Percentiles rank a stretch among this genome's conserved stretches.
phyloP scores from a whole-genome alignment of 2,329 filamentous ascomycete species.

The Hysterium pulicare region DNA sequence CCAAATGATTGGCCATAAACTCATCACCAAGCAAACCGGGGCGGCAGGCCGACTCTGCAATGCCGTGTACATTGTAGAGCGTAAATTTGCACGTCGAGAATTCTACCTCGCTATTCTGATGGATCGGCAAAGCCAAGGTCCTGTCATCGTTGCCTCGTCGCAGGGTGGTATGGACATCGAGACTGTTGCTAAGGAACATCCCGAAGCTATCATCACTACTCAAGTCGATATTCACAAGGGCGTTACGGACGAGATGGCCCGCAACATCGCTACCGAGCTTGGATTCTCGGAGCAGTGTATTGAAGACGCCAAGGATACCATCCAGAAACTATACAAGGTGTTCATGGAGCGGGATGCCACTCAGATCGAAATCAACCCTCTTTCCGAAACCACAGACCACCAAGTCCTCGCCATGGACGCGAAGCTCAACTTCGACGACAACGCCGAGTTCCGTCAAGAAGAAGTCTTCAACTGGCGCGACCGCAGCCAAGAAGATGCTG shows the following conservation, averaged over 20 bases:
- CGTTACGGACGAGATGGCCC: constrained; percentile 92
- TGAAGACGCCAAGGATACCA: constrained; percentile 89
- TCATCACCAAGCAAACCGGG: constrained; percentile 99
- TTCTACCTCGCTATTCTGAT: constrained; percentile 99
- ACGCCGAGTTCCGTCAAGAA: constrained; percentile 97
- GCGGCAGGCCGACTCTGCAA: constrained; percentile 91
- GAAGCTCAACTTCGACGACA: constrained; percentile 98
- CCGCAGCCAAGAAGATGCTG: constrained; percentile 89
- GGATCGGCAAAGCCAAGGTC: constrained; percentile 87
- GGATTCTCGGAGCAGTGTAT: constrained; percentile 98
- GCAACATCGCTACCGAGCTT: constrained; percentile 83
- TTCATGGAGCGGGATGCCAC: constrained; percentile 98
- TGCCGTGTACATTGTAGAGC: constrained; percentile 98
- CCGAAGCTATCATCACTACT: constrained; percentile 91
- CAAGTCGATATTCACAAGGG: constrained; percentile 90
- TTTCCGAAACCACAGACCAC: constrained; percentile 97
- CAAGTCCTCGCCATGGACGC: constrained; percentile 99
- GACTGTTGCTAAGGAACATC: constrained; percentile 95
- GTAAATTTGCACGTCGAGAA: constrained; percentile 97
- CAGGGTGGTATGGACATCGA: constrained; percentile 99
- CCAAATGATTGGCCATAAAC: constrained; percentile 99
- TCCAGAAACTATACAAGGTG: constrained; percentile 98
- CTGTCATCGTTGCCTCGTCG: constrained; percentile 95
- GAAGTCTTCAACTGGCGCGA: constrained; percentile 94
- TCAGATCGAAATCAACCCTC: constrained; percentile 99